Evolutionary conservation across 2,329 filamentous ascomycete species (phyloP).

Genomic region (Stemphylium beticola): DNA sequence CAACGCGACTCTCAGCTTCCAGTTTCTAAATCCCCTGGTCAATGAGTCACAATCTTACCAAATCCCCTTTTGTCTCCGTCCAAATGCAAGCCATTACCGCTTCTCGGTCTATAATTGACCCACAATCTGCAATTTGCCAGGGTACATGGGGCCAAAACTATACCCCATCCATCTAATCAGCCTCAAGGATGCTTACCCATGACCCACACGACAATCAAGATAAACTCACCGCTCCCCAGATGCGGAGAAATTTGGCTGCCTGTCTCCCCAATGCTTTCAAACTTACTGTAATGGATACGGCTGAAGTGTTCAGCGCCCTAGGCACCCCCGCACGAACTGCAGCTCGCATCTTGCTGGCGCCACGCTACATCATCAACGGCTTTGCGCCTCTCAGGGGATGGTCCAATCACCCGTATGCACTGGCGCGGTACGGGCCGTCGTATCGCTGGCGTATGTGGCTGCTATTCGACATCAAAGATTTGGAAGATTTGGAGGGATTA

Average conservation of each 20-base stretch:
- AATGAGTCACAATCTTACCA: not conserved
- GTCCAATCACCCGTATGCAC: conserved; percentile 17
- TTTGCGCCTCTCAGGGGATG: conserved; percentile 10
- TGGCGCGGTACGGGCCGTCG: conserved; percentile 17
- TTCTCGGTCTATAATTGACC: not conserved
- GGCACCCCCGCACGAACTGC: conserved; percentile 8
- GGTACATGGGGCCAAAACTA: not conserved
- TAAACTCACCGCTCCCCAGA: not conserved
- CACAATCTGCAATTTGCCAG: not conserved
- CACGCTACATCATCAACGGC: conserved; percentile 9
- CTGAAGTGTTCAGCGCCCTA: conserved; percentile 14
- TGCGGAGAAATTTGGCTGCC: not conserved
- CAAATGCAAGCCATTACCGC: not conserved
- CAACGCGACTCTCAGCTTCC: not conserved
- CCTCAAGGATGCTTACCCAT: not conserved
- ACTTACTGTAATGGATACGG: conserved; percentile 1
- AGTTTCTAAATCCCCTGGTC: too few relatives aligned
- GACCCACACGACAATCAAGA: too few relatives aligned
- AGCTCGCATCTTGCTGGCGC: conserved; percentile 8
- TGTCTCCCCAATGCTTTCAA: not conserved
- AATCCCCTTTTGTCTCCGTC: not conserved
- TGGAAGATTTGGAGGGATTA: conserved; percentile 24
- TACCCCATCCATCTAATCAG: not conserved
- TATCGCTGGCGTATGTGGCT: conserved; percentile 25
- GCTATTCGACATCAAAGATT: conserved; percentile 25